These are phyloP conservation scores for Termitomyces sp. DNA, from an alignment of 768 basidiomycete species.

Conservation along the genomic window DNA sequence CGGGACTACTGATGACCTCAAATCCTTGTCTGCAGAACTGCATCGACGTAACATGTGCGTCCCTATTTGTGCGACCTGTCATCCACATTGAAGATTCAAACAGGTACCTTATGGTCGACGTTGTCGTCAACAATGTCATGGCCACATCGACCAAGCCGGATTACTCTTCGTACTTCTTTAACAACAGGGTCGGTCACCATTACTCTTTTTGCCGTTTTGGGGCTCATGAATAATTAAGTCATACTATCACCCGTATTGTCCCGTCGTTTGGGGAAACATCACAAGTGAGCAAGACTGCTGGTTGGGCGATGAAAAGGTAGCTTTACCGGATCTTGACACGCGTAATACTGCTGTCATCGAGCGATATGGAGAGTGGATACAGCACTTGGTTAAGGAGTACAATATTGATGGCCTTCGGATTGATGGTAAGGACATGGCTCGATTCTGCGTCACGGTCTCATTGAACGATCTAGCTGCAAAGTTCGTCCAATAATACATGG, in stretches of 20 bases:
- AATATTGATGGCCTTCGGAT: slow-evolving; percentile 83
- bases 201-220: neutral
- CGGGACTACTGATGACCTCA: slow-evolving; percentile 62
- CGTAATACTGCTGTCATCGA: slow-evolving; percentile 56
- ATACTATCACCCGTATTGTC: slow-evolving; percentile 76
- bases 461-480: slow-evolving; percentile 33
- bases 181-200: slow-evolving; percentile 40
- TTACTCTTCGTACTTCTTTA: slow-evolving; percentile 64
- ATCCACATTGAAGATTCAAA: neutral
- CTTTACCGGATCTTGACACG: slow-evolving; percentile 78
- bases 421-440: slow-evolving; percentile 40
- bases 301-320: slow-evolving; percentile 72
- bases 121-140: slow-evolving; percentile 87
- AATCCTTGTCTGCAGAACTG: slow-evolving; percentile 51
- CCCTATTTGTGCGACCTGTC: neutral
- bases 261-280: slow-evolving; percentile 62
- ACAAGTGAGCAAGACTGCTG: slow-evolving; percentile 76
- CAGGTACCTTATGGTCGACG: slow-evolving; percentile 79
- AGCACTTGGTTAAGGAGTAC: slow-evolving; percentile 61
- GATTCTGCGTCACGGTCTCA: slow-evolving; percentile 17
- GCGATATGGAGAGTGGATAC: slow-evolving; percentile 66
- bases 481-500: slow-evolving; percentile 20
- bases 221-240: slow-evolving; percentile 29
- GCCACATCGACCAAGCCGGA: slow-evolving; percentile 56
- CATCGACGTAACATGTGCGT: slow-evolving; percentile 68